These are phyloP conservation scores for Ophiostoma triangulosporum DNA, from an alignment of 2,329 filamentous ascomycete species.

Conservation along the genomic window DNA sequence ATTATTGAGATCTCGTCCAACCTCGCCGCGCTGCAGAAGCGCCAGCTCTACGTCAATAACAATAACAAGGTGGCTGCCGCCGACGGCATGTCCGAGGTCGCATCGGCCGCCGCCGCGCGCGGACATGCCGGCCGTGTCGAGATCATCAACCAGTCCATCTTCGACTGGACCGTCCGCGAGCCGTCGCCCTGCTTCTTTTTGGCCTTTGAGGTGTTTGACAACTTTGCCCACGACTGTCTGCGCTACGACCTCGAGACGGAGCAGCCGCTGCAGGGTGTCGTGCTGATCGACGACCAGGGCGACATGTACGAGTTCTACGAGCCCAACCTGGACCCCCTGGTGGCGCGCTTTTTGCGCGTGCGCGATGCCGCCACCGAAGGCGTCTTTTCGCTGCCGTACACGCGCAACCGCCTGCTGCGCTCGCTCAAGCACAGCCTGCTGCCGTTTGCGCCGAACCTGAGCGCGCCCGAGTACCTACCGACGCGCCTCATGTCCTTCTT, in stretches of 20 bases:
- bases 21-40: constrained; percentile 64
- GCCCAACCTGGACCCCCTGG: constrained; percentile 66
- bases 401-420: constrained; percentile 40
- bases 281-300: constrained; percentile 70
- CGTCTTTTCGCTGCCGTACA: constrained; percentile 49
- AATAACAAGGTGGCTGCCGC: not conserved
- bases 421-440: constrained; percentile 48
- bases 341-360: constrained; percentile 70
- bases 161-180: constrained; percentile 84
- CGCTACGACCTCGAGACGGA: constrained; percentile 79
- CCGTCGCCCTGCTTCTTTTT: constrained; percentile 93
- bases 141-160: constrained; percentile 89
- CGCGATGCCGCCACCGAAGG: constrained; percentile 60
- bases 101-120: constrained; percentile 33
- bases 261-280: constrained; percentile 72
- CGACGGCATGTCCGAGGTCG: not conserved
- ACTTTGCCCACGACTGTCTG: constrained; percentile 89
- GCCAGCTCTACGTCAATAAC: constrained; percentile 36
- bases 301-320: constrained; percentile 95
- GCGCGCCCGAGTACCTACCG: constrained; percentile 80
- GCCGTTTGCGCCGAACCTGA: constrained; percentile 56
- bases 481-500: constrained; percentile 96
- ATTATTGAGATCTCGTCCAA: constrained; percentile 89
- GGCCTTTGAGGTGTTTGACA: constrained; percentile 96
- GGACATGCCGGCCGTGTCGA: constrained; percentile 79